phyloP scores from a whole-genome alignment of 148 eudicot genomes.

The Silene conica region DNA sequence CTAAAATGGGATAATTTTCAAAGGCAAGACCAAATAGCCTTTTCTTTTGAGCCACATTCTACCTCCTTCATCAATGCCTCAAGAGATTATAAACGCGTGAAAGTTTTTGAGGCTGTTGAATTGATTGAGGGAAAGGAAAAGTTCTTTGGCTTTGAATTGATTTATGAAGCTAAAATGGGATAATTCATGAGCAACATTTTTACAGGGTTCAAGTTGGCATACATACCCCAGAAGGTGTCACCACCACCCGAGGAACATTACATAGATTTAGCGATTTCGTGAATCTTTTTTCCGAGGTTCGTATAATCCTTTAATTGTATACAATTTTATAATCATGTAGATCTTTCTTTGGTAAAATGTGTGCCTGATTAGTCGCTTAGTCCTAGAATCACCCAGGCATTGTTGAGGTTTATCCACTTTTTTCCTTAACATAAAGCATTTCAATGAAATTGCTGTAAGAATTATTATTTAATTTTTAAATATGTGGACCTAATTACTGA shows the following conservation, averaged over 20 bases:
- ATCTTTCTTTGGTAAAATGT: constrained; percentile 31
- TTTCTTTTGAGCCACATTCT: constrained; percentile 20
- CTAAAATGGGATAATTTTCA: constrained; percentile 22
- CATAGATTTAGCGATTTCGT: constrained; percentile 84
- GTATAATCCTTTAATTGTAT: constrained; percentile 27
- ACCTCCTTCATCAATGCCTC: background rate
- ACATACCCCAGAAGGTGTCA: constrained; percentile 84
- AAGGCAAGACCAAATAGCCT: constrained; percentile 15
- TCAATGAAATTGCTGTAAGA: constrained; percentile 5
- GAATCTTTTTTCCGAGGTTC: constrained; percentile 76
- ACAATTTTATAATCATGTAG: background rate
- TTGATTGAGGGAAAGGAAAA: constrained; percentile 19
- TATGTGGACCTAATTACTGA: too few relatives aligned
- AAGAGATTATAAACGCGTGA: constrained; percentile 18
- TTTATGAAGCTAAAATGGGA: too few relatives aligned
- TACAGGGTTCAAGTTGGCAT: constrained; percentile 93
- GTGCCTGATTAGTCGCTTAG: background rate
- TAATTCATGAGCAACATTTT: constrained; percentile 50
- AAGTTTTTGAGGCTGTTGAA: constrained; percentile 19
- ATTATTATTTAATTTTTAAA: too few relatives aligned
- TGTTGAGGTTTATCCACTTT: background rate
- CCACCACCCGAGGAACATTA: constrained; percentile 62
- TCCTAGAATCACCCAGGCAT: background rate
- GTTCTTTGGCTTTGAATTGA: constrained; percentile 4
- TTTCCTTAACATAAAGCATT: constrained; percentile 15